phyloP scores from a whole-genome alignment of 2,329 filamentous ascomycete genomes.

The Penicillium digitatum region DNA sequence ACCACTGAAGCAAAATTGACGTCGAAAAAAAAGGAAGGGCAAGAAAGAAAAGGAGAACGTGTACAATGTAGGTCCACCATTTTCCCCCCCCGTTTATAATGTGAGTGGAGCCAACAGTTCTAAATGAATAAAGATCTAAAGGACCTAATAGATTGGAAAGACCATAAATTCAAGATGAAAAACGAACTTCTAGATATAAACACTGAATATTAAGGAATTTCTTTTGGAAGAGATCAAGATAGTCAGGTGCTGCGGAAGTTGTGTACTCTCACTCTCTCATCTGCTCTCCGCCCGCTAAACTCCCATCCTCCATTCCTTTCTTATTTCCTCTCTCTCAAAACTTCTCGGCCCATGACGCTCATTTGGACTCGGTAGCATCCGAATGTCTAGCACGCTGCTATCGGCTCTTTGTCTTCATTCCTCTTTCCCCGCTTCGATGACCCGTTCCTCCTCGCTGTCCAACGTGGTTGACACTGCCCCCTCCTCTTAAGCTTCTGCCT shows the following conservation, averaged over 20 bases:
- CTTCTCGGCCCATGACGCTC: constrained; percentile 5
- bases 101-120: constrained; percentile 2
- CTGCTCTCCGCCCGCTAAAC: constrained; percentile 3
- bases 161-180: background rate
- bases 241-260: constrained; percentile 12
- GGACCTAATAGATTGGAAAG: background rate
- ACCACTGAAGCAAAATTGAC: background rate
- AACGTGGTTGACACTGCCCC: constrained; percentile 26
- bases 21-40: background rate
- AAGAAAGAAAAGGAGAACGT: background rate
- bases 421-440: constrained; percentile 42
- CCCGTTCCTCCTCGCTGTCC: constrained; percentile 26
- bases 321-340: constrained; percentile 16
- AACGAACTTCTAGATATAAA: background rate
- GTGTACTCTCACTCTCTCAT: background rate
- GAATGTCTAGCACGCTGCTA: constrained; percentile 13
- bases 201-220: background rate
- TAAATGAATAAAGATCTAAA: background rate
- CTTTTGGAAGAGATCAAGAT: background rate
- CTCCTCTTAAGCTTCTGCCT: constrained; percentile 15
- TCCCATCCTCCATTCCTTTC: constrained; percentile 4
- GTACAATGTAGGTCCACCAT: constrained; percentile 1
- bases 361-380: constrained; percentile 15
- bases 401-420: constrained; percentile 14
- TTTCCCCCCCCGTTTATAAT: background rate